Evolutionary conservation across 805 yeast species (phyloP).

Genomic region (Teunomyces kruisii): DNA sequence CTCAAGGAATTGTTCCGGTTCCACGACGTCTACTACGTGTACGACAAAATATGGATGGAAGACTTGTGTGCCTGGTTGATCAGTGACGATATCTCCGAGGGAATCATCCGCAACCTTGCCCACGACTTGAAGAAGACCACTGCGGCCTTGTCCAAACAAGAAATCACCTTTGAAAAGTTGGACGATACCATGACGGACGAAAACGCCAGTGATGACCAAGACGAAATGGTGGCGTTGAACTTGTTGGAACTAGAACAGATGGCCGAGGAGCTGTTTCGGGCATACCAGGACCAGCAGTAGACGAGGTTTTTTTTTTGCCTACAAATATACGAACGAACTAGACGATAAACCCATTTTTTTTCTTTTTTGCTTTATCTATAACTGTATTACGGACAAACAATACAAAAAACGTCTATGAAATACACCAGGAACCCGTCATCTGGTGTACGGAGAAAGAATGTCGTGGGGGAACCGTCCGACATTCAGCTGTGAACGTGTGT

Average conservation of each 20-base stretch:
- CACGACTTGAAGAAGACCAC: slow-evolving; percentile 57
- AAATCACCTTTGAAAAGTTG: slow-evolving; percentile 57
- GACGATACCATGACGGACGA: slow-evolving; percentile 20
- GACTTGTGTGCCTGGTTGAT: slow-evolving; percentile 78
- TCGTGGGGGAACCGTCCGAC: slow-evolving; percentile 30
- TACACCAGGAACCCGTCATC: slow-evolving; percentile 3
- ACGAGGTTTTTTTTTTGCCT: neutral
- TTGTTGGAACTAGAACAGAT: slow-evolving; percentile 57
- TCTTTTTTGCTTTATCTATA: neutral
- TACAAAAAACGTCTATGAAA: slow-evolving; percentile 2
- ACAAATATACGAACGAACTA: neutral
- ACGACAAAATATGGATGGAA: slow-evolving; percentile 72
- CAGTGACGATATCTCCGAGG: slow-evolving; percentile 58
- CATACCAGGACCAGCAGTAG: slow-evolving; percentile 7
- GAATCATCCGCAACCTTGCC: slow-evolving; percentile 59
- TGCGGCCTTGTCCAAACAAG: slow-evolving; percentile 37
- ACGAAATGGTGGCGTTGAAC: slow-evolving; percentile 40
- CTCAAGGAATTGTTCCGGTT: slow-evolving; percentile 72
- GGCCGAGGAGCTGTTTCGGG: slow-evolving; percentile 45
- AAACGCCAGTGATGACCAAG: slow-evolving; percentile 21
- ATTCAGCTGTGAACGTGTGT: slow-evolving; percentile 17
- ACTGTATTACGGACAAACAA: neutral
- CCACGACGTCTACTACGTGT: slow-evolving; percentile 83
- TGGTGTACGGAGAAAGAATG: slow-evolving; percentile 19
- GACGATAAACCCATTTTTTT: neutral